Base-by-base conservation (phyloP, 768 basidiomycete genomes). In the Melanogaster broomeanus region DNA sequence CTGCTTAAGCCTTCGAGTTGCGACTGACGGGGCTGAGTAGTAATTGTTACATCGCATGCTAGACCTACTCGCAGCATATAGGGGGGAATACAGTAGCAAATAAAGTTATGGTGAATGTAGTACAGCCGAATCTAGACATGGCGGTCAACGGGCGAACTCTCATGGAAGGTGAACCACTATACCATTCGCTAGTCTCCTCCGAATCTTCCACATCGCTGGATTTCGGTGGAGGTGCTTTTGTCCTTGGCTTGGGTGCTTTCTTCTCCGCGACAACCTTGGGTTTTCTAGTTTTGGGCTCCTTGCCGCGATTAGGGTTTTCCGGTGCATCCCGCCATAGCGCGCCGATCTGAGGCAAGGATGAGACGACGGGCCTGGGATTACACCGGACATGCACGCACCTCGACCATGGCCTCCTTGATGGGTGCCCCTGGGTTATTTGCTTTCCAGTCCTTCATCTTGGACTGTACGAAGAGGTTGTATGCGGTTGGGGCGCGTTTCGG, bases 251-350 rank as follows among this genome's bases (percentile, higher is more conserved):
- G 10, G 28, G 31, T 2, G 49, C 4, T 37, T 62, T 58, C 16
- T 62, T 58, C 16, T 41, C 43, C 28, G 42, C 46, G 25, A 63
- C 66, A 2, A 72, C 72, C 51, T 78, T 81, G 21, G 78, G 58
- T 40, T 77, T 79, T 42, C 67, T 74, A n/a, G 75, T 18, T 53
- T 77, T 81, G 28, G 73, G 61, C 16, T 75, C 77, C 51, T 80
- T 75, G 18, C 83, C 84, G 22, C 81, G 77, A 52, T 82, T 85
- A 1, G 84, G 83, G 61, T 86, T 86, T 61, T 84, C 82, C 1
- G 81, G 80, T 0, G 84, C 74, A 49, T 83, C 75, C 40, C 70
- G 75, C 84, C 84, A 85, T 49, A 80, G 49, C 1, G 63, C 69
- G 6, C 77, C 83, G 54, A 86, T 82, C 84, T 86, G 56, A 2